These are phyloP conservation scores for Globisporangium takayamanum DNA, from an alignment of 352 stramenopile genomes.

Conservation along the genomic window DNA sequence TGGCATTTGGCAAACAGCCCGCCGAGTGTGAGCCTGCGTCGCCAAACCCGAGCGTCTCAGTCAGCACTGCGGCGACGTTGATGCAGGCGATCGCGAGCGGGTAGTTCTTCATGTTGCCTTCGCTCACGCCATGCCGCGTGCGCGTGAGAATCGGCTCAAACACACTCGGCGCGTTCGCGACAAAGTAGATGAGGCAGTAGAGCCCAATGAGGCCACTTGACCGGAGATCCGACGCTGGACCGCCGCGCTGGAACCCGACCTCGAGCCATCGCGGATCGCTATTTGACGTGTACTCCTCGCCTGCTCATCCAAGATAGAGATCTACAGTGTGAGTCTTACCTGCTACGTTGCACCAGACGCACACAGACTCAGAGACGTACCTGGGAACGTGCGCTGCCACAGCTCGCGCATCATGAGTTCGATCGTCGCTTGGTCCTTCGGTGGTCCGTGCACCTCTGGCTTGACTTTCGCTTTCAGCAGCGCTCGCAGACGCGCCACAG, in stretches of 20 bases:
- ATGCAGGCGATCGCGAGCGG: conserved; percentile 84
- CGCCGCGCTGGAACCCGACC: conserved; percentile 76
- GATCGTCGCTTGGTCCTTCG: conserved; percentile 65
- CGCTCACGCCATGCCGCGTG: conserved; percentile 74
- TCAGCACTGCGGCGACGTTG: conserved; percentile 71
- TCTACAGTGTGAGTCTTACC: neutral
- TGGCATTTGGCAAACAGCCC: conserved; percentile 53
- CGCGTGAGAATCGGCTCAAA: conserved; percentile 68
- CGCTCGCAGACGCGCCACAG: conserved; percentile 65
- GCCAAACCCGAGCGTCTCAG: conserved; percentile 68
- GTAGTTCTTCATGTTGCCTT: conserved; percentile 88
- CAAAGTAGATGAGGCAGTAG: conserved; percentile 83
- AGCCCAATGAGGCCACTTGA: conserved; percentile 79
- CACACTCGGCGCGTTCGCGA: conserved; percentile 50
- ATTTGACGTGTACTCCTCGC: conserved; percentile 64
- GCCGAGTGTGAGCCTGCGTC: conserved; percentile 74
- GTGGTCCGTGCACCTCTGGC: conserved; percentile 56
- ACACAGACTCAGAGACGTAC: neutral
- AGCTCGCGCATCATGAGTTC: conserved; percentile 75
- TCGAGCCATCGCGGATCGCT: conserved; percentile 73
- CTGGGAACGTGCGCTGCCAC: conserved; percentile 57
- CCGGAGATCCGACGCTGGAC: conserved; percentile 72
- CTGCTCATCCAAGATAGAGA: neutral
- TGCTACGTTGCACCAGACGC: neutral
- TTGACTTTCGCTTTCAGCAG: conserved; percentile 76